Conservation (phyloP, 805 yeast genomes). For the Myxozyma lipomycoides region DNA sequence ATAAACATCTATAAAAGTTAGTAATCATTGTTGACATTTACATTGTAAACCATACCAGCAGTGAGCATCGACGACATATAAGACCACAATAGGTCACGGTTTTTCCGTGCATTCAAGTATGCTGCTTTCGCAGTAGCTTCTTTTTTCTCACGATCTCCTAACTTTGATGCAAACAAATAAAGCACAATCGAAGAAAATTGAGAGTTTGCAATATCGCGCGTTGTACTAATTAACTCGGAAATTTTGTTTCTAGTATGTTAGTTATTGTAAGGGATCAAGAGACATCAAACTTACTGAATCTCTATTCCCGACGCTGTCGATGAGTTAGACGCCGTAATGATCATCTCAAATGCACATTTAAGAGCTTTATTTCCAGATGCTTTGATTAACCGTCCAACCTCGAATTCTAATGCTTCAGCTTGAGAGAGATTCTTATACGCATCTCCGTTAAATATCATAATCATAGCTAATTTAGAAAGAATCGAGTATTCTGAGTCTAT, state of each 20-base stretch:
- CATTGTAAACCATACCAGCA: constrained; percentile 2
- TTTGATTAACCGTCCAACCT: constrained; percentile 4
- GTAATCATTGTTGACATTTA: background rate
- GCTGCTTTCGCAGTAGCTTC: constrained; percentile 15
- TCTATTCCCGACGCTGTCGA: background rate
- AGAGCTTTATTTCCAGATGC: constrained; percentile 4
- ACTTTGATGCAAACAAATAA: constrained; percentile 12
- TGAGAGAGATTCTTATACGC: background rate
- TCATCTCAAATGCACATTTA: constrained; percentile 16
- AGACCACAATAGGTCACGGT: constrained; percentile 24
- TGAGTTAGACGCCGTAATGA: background rate
- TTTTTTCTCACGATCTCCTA: constrained; percentile 3
- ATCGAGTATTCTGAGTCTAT: constrained; percentile 11
- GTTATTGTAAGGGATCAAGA: background rate
- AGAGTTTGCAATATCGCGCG: constrained; percentile 13
- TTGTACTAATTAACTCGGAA: constrained; percentile 7
- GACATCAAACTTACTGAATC: constrained; percentile 1
- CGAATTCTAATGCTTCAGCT: constrained; percentile 5
- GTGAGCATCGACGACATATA: constrained; percentile 16
- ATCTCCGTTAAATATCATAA: constrained; percentile 5
- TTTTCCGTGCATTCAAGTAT: constrained; percentile 12
- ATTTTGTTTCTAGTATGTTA: constrained; percentile 8
- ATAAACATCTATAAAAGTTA: constrained; percentile 2
- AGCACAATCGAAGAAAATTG: constrained; percentile 22
- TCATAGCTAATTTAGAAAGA: constrained; percentile 9